Percentiles rank a stretch among this genome's conserved stretches.
These are phyloP conservation scores for Microsporum ferrugineum DNA, from an alignment of 2,329 filamentous ascomycete genomes.

Conservation along the genomic window DNA sequence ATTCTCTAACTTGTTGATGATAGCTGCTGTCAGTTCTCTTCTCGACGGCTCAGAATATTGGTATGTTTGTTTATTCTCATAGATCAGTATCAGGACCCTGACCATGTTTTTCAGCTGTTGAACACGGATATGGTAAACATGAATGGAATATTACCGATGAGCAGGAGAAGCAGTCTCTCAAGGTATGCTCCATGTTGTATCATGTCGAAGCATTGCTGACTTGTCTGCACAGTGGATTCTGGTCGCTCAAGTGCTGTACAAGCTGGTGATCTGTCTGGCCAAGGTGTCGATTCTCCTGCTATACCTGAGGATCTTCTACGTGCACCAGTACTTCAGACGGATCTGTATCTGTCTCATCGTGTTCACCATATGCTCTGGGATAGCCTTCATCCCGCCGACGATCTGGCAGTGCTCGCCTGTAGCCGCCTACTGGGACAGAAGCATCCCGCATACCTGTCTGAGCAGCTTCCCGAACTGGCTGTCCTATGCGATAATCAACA, in stretches of 20 bases:
- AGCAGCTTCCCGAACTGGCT: constrained; percentile 6
- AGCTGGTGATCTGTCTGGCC: constrained; percentile 8
- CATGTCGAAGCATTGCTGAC: background rate
- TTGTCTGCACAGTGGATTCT: constrained; percentile 5
- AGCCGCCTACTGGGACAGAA: constrained; percentile 9
- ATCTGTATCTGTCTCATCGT: constrained; percentile 10
- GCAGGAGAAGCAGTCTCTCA: constrained; percentile 3
- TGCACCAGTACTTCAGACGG: constrained; percentile 9
- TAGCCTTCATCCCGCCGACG: constrained; percentile 10
- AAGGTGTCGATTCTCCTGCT: constrained; percentile 13
- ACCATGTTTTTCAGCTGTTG: constrained; percentile 5
- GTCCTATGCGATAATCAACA: constrained; percentile 12
- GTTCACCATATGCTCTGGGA: constrained; percentile 4
- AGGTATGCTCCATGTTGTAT: constrained; percentile 2
- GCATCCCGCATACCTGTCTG: constrained; percentile 8
- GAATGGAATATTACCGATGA: background rate
- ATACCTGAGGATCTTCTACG: constrained; percentile 12
- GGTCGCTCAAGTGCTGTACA: constrained; percentile 8
- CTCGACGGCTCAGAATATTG: constrained; percentile 5
- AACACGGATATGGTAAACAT: constrained; percentile 9
- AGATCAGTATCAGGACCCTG: background rate
- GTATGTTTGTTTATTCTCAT: constrained; percentile 2
- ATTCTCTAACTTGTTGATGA: background rate
- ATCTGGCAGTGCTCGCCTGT: constrained; percentile 12
- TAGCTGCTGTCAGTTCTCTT: constrained; percentile 7